Conservation (phyloP, 106 monocot genomes). For the Platanthera guangdongensis region DNA sequence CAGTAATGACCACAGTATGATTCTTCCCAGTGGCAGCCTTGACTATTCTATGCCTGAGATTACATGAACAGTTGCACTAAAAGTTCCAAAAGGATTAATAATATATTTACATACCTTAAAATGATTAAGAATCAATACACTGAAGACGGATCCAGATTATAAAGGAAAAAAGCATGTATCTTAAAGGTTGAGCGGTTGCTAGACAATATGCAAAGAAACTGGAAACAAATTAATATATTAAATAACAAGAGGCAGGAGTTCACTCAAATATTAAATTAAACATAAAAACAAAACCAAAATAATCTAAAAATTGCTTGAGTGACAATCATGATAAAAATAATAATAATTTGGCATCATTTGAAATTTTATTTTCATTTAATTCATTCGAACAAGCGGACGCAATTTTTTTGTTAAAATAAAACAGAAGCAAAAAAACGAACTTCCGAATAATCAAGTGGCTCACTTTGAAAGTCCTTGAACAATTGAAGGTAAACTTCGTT, state of each 20-base stretch:
- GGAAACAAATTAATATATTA: not conserved
- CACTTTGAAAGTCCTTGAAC: slow-evolving; percentile 77
- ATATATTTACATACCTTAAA: not conserved
- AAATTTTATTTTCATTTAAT: not conserved
- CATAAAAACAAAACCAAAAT: not conserved
- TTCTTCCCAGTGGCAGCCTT: slow-evolving; percentile 70
- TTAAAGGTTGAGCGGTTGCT: not conserved
- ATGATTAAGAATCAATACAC: not conserved
- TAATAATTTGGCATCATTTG: not conserved
- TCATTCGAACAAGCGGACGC: not conserved
- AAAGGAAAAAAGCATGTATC: not conserved
- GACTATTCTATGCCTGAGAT: slow-evolving; percentile 57
- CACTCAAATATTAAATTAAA: not conserved
- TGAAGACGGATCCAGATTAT: not conserved
- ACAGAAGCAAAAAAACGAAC: not conserved
- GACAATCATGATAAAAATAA: not conserved
- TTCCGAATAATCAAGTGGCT: slow-evolving; percentile 3
- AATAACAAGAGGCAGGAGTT: not conserved
- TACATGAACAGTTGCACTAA: not conserved
- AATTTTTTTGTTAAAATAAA: not conserved
- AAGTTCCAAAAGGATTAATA: not conserved
- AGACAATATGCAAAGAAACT: not conserved
- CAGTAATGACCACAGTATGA: slow-evolving; percentile 89
- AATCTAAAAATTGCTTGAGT: not conserved
- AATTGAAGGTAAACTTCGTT: slow-evolving; percentile 65